These are phyloP conservation scores for Lecanoromycetidae sp. DNA, from an alignment of 2,329 filamentous ascomycete species.

Conservation along the genomic window DNA sequence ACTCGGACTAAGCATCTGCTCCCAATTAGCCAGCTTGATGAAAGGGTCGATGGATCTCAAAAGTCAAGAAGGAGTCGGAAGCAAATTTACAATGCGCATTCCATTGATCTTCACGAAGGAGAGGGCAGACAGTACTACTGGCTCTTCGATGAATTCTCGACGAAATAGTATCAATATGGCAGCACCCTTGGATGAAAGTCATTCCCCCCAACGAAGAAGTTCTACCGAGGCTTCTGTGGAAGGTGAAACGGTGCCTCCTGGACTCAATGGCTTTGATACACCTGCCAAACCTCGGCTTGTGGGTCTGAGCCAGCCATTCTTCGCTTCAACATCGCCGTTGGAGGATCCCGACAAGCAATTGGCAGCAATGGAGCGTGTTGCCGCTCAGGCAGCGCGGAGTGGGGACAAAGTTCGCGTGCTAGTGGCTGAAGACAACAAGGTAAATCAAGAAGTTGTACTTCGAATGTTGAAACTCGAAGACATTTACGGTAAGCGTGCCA, in stretches of 20 bases:
- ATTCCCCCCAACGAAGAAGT: constrained; percentile 6
- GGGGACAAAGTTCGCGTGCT: constrained; percentile 61
- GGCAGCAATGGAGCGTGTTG: constrained; percentile 52
- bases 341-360: constrained; percentile 49
- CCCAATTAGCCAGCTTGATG: constrained; percentile 75
- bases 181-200: constrained; percentile 8
- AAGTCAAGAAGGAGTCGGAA: constrained; percentile 62
- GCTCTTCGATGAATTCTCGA: constrained; percentile 15
- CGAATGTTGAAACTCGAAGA: constrained; percentile 47
- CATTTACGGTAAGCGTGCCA: constrained; percentile 29
- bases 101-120: constrained; percentile 66
- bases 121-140: constrained; percentile 36
- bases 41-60: constrained; percentile 60
- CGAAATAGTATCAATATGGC: constrained; percentile 14
- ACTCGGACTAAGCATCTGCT: constrained; percentile 76
- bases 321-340: constrained; percentile 33
- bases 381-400: constrained; percentile 45
- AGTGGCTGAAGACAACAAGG: constrained; percentile 68
- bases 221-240: constrained; percentile 15
- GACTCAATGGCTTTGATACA: constrained; percentile 15
- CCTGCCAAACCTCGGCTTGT: constrained; percentile 57
- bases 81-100: constrained; percentile 70
- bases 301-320: constrained; percentile 73
- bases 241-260: constrained; percentile 4
- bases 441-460: constrained; percentile 50